Base-by-base conservation (phyloP, 306 rosid genomes). In the Pterocarpus santalinus region DNA sequence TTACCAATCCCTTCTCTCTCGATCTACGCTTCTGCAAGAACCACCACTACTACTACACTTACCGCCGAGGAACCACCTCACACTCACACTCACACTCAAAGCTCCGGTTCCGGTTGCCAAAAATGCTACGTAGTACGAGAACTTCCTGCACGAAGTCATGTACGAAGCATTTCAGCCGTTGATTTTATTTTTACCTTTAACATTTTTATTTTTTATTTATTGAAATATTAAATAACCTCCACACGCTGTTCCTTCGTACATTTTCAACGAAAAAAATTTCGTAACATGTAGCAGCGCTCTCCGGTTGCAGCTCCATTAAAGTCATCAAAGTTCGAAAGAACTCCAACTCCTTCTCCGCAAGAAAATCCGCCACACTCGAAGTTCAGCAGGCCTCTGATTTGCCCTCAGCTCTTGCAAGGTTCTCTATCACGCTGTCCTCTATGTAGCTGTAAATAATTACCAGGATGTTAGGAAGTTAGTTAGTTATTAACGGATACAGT, bases 381-480 rank as follows among this genome's bases (percentile, higher is more conserved):
- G 65, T 91, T 84, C 90, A 91, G 30, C 82, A 80, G 0, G 79
- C 89, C 72, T 80, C 92, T 58, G 87, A 95, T 71, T 71, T 91
- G 60, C 55, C 52, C 8, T 88, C 91, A 0, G 75, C 90, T 89
- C 95, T 95, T 58, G 71, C 88, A 3, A 91, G 97, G 98, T 94
- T 62, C 17, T 32, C 53, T 13, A 6, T 44, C 57, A 8, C 51
- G 2, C 55, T 8, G 28, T 22, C 28, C 28, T 22, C 55, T 49
- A 2, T 8, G 3, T 8, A 22, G 28, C 28, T 22, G 28, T 10
- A 47, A 8, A 12, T 9, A 47, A 13, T 47, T 47, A 12, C 14
- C 3, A 4, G 8, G 13, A 47, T 10, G 4, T 47, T 47, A 47
- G 53, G 8, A 47, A 47, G 53, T 47, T 47, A 47, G 53, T 11